Conservation (phyloP, 1,284 basidiomycete species). For the Schizophyllum amplum region DNA sequence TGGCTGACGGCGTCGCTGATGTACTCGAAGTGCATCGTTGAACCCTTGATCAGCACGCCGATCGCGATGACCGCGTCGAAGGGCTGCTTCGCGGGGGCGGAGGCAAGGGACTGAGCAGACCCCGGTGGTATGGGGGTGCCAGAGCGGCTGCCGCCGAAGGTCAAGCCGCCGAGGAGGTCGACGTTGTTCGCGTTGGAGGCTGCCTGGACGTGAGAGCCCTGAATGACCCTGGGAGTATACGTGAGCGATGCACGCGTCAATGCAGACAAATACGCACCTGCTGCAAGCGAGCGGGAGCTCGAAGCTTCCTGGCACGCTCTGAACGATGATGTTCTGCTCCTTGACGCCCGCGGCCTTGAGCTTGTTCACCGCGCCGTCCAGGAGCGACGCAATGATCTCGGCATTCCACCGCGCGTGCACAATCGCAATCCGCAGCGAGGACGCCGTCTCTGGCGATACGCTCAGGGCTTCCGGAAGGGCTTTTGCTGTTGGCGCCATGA, state of each 20-base stretch:
- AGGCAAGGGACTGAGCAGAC: conserved; percentile 4
- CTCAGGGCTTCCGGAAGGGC: not conserved
- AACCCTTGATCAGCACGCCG: conserved; percentile 95
- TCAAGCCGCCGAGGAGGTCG: conserved; percentile 75
- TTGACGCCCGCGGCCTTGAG: conserved; percentile 84
- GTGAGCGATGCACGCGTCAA: not conserved
- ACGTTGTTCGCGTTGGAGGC: conserved; percentile 47
- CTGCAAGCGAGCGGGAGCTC: conserved; percentile 85
- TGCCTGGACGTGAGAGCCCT: conserved; percentile 77
- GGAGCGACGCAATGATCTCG: conserved; percentile 75
- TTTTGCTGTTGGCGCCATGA: not conserved
- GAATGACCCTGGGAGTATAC: conserved; percentile 53
- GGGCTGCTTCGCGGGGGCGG: conserved; percentile 42
- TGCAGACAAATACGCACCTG: conserved; percentile 42
- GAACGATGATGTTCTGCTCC: conserved; percentile 83
- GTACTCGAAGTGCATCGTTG: conserved; percentile 98
- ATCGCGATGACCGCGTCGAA: conserved; percentile 96
- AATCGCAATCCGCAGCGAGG: conserved; percentile 75
- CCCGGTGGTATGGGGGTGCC: conserved; percentile 37
- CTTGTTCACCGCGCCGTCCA: conserved; percentile 69
- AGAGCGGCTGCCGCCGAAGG: conserved; percentile 34
- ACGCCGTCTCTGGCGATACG: conserved; percentile 33
- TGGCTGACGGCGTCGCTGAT: conserved; percentile 91
- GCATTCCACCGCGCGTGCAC: conserved; percentile 95
- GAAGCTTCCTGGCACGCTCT: conserved; percentile 90